These are phyloP conservation scores for Lactifluus pinguis DNA, from an alignment of 768 basidiomycete species.

Conservation along the genomic window DNA sequence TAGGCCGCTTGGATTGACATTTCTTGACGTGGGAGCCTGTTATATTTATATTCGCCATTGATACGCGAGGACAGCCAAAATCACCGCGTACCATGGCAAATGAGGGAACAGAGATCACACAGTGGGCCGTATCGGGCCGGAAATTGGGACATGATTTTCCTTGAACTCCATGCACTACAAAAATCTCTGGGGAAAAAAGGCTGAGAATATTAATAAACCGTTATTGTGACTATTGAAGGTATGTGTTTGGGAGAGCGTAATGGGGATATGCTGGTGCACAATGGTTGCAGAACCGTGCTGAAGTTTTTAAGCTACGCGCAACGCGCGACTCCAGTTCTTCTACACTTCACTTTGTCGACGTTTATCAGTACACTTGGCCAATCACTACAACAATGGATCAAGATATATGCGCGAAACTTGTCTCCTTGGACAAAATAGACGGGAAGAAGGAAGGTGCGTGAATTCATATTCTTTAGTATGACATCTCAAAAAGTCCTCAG, in stretches of 20 bases:
- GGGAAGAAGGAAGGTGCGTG: constrained; percentile 57
- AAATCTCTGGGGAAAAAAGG: too few species aligned
- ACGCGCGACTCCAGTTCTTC: background rate
- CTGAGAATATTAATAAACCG: too few species aligned
- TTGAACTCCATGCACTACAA: too few species aligned
- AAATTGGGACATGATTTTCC: too few species aligned
- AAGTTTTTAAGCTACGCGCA: background rate
- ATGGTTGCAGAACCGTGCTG: too few species aligned
- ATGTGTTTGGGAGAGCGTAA: background rate
- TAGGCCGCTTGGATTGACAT: constrained; percentile 70
- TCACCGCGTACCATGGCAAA: background rate
- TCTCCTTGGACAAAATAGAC: constrained; percentile 42
- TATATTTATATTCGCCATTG: background rate
- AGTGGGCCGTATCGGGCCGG: background rate
- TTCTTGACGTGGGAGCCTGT: constrained; percentile 50
- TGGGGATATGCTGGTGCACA: background rate
- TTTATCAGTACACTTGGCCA: background rate
- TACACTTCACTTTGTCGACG: background rate
- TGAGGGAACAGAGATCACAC: too few species aligned
- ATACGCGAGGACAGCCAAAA: background rate
- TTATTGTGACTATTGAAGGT: too few species aligned
- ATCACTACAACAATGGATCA: background rate
- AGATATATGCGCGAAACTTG: constrained; percentile 62
- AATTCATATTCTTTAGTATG: background rate
- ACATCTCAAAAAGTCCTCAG: constrained; percentile 27